Evolutionary conservation across 768 basidiomycete genomes (phyloP).

Genomic region (Phlebiopsis gigantea): DNA sequence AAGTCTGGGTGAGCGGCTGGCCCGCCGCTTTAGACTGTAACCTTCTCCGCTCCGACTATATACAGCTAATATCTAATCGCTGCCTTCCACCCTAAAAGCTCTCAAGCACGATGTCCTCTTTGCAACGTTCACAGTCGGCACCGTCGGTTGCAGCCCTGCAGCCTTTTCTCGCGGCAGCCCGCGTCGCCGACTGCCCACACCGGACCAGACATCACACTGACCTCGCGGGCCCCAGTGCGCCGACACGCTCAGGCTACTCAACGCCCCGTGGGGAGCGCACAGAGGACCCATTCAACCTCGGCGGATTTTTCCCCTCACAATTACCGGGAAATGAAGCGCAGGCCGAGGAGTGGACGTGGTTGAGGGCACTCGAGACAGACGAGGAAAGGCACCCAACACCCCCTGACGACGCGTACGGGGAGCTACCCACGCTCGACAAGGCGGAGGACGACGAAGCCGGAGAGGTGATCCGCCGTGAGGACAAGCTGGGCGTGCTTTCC

Average conservation of each 20-base stretch:
- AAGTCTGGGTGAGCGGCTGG: not conserved
- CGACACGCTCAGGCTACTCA: conserved; percentile 13
- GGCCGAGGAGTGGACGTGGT: conserved; percentile 39
- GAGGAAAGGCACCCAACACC: conserved; percentile 10
- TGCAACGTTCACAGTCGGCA: conserved; percentile 27
- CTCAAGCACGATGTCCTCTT: conserved; percentile 15
- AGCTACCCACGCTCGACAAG: conserved; percentile 24
- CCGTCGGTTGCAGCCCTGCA: conserved; percentile 16
- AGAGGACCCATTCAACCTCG: conserved; percentile 45
- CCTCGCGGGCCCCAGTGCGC: not conserved
- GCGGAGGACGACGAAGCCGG: conserved; percentile 31
- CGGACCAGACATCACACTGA: conserved; percentile 18
- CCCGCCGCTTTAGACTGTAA: not conserved
- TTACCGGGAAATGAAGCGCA: conserved; percentile 14
- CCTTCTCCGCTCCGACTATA: not conserved
- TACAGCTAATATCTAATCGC: conserved; percentile 1
- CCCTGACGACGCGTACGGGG: conserved; percentile 17
- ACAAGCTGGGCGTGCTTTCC: conserved; percentile 45
- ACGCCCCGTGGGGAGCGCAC: conserved; percentile 22
- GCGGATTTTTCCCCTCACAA: conserved; percentile 42
- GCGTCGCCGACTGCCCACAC: conserved; percentile 11
- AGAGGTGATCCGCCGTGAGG: conserved; percentile 36
- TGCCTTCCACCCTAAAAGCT: not conserved
- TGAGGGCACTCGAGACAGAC: conserved; percentile 24
- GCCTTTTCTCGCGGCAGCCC: conserved; percentile 8